Base-by-base conservation (phyloP, 1,284 basidiomycete genomes). In the Chalciporus sp. region DNA sequence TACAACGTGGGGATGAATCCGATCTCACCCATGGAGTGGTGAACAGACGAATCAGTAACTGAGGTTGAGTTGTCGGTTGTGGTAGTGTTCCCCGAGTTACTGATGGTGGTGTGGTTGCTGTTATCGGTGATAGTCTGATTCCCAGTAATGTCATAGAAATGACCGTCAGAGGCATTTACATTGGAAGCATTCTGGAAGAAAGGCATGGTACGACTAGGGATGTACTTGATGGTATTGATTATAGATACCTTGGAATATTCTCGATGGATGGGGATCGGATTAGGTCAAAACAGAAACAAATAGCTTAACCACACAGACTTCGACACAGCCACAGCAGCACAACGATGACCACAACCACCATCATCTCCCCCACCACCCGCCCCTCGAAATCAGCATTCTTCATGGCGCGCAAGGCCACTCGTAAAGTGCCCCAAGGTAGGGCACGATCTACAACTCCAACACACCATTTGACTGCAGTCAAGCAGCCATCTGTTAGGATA, bases 391-490 rank as follows among this genome's bases (percentile, higher is more conserved):
- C 42, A 45, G 41, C 47, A 27, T 40, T 29, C 31, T 12, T 50
- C 6, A 68, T 62, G 68, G 26, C 56, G 49, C 71, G 66, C 54
- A 54, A 56, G 11, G 53, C 54, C 11, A 53, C 48, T 33, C 55
- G 55, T 26, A 69, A 45, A 55, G 52, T 66, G 47, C 57, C 62
- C 19, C 53, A 47, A 60, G 69, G 67, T 65, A 68, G 65, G 62
- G 57, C 58, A 56, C 63, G 58, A 53, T 62, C 58, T 26, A 66
- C 47, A 39, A 57, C 58, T 55, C 58, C 53, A 7, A 47, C 53
- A 20, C 51, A 56, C 49, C 17, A 56, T 60, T 57, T 61, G 54
- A 53, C 61, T 58, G 56, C 61, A 14, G 58, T 55, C 23, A 68
- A 68, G 62, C 68, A 70, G 61, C 46, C 68, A 44, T 49, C 57